Evolutionary conservation across 23 red algal species (phyloP).

Genomic region (Gracilaria vermiculophylla): DNA sequence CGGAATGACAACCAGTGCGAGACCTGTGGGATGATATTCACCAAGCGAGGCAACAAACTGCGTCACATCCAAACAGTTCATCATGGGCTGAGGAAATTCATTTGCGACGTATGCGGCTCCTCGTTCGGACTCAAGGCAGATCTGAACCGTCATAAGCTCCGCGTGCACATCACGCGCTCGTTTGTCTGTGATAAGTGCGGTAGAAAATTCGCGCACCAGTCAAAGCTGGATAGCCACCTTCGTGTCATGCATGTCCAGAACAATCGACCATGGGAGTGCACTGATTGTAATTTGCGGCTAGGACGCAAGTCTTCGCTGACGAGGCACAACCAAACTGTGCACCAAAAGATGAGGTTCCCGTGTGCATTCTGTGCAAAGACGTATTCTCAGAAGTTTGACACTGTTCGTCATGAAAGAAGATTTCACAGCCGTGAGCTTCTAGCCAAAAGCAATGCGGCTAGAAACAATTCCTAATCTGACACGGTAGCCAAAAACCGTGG

Average conservation of each 20-base stretch:
- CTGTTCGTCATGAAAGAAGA: constrained; percentile 27
- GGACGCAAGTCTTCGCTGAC: constrained; percentile 55
- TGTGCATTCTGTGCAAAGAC: constrained; percentile 36
- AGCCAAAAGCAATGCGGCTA: no score
- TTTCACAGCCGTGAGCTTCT: neutral
- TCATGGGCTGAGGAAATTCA: constrained; percentile 34
- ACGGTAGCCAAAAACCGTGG: no score
- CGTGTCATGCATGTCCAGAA: constrained; percentile 44
- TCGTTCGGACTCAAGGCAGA: constrained; percentile 54
- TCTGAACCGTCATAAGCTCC: constrained; percentile 31
- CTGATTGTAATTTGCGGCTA: constrained; percentile 11
- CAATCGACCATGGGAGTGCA: constrained; percentile 52
- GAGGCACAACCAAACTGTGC: constrained; percentile 40
- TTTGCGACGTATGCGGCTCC: constrained; percentile 38
- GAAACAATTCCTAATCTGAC: no score
- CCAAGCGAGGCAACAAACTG: constrained; percentile 39
- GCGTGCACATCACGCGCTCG: constrained; percentile 31
- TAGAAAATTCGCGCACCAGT: constrained; percentile 35
- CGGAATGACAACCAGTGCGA: constrained; percentile 21
- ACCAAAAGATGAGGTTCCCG: constrained; percentile 44
- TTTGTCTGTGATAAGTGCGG: constrained; percentile 47
- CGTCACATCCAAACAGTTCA: constrained; percentile 57
- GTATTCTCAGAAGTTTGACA: constrained; percentile 61
- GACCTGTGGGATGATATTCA: constrained; percentile 39
- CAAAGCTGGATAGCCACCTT: constrained; percentile 27